Conservation (phyloP, 441 rosid genomes). For the Populus hybrid region DNA sequence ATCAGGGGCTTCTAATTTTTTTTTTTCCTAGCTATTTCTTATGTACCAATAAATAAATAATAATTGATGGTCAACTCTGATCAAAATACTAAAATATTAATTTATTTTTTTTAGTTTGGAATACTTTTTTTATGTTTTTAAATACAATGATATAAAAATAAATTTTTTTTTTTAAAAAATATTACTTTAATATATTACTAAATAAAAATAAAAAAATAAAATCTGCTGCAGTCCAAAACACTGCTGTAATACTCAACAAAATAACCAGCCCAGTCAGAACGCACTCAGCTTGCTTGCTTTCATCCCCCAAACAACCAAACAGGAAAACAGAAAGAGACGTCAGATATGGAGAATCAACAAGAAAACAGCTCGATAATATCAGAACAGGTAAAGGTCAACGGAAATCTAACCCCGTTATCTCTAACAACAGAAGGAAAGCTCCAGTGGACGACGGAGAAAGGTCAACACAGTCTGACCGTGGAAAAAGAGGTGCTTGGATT, state of each 20-base stretch:
- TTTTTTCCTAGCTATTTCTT: no score
- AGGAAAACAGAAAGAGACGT: not conserved
- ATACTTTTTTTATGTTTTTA: no score
- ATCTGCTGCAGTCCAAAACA: no score
- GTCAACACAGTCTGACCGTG: constrained; percentile 34
- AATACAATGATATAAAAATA: no score
- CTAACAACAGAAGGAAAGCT: constrained; percentile 58
- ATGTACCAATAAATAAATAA: no score
- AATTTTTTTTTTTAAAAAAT: no score
- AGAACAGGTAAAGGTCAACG: constrained; percentile 49
- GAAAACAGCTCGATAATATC: constrained; percentile 21
- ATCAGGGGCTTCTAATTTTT: no score
- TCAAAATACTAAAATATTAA: no score
- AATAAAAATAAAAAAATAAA: no score
- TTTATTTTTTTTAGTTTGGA: no score
- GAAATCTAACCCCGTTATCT: constrained; percentile 31
- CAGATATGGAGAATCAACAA: not conserved
- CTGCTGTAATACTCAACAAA: not conserved
- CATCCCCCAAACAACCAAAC: not conserved
- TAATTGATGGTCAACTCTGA: not conserved
- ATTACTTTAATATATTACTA: no score
- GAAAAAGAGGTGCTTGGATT: constrained; percentile 66
- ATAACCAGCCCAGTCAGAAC: not conserved
- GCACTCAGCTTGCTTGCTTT: not conserved
- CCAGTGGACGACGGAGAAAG: constrained; percentile 49